phyloP scores from a whole-genome alignment of 2,329 filamentous ascomycete species.

The Metarhizium brunneum region DNA sequence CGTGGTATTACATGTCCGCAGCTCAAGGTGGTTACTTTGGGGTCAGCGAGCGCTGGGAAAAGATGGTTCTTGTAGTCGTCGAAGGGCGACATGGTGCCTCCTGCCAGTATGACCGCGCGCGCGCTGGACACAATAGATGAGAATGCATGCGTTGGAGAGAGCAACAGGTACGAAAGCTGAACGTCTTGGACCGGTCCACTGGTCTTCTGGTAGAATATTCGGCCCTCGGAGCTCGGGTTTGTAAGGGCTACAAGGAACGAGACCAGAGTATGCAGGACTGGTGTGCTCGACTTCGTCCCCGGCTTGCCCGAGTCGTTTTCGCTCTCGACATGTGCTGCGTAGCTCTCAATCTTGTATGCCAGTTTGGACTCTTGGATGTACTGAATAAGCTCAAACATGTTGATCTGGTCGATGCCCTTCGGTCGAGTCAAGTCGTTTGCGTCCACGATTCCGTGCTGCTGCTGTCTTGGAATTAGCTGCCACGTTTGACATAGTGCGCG shows the following conservation, averaged over 20 bases:
- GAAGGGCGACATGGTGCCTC: conserved; percentile 97
- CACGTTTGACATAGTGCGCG: no score
- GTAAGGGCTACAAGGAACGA: conserved; percentile 72
- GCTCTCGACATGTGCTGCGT: conserved; percentile 55
- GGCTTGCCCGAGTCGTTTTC: conserved; percentile 23
- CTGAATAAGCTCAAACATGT: conserved; percentile 76
- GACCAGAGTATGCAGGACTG: conserved; percentile 45
- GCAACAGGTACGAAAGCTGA: conserved; percentile 71
- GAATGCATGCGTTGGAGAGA: conserved; percentile 89
- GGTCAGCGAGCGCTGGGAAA: conserved; percentile 61
- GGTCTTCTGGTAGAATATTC: conserved; percentile 52
- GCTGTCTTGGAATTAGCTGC: conserved; percentile 10
- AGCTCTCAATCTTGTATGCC: conserved; percentile 89
- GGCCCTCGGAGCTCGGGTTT: conserved; percentile 67
- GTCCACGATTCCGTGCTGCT: conserved; percentile 58
- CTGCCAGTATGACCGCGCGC: conserved; percentile 79
- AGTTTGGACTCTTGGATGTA: conserved; percentile 91
- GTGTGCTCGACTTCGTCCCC: conserved; percentile 23
- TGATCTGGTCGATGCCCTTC: conserved; percentile 91
- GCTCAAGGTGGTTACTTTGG: conserved; percentile 69
- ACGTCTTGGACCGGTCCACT: conserved; percentile 33
- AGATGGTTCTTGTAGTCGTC: conserved; percentile 80
- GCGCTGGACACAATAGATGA: conserved; percentile 77
- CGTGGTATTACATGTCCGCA: conserved; percentile 90
- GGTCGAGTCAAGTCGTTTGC: conserved; percentile 64